Base-by-base conservation (phyloP, 2,329 filamentous ascomycete genomes). In the Sporothrix globosa region DNA sequence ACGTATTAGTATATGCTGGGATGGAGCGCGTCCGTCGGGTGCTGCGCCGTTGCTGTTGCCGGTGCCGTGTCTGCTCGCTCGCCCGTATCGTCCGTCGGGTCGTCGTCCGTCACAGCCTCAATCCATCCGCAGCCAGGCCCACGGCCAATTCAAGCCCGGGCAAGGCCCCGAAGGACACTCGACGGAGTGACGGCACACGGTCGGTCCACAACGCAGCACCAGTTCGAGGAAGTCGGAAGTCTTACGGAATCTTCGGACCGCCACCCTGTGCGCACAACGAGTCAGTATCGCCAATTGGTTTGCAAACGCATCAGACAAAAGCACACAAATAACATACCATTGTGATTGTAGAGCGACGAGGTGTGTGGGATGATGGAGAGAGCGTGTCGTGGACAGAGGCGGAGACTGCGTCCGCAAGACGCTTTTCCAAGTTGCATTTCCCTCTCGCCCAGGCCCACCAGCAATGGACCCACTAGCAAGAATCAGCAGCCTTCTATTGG, bases 171-270 rank as follows among this genome's bases (percentile, higher is more conserved):
- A 44, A 10, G 2, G 41, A 44, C 41, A 10, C 4, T 10, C 39
- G 1, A n/a, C n/a, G n/a, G n/a, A n/a, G n/a, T n/a, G 34, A 24
- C 34, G 39, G 58, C 10, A 6, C 30, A 44, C 3, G 56, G 34
- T 10, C n/a, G 39, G 30, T 17, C 19, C 14, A 17, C 39, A 44
- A 39, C 58, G 14, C 58, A 46, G 58, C 58, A 27, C 21, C 39
- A 10, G 39, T 63, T 63, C 39, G 39, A n/a, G 13, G n/a, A 21
- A 44, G 21, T 27, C 30, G 21, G 46, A 60, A 24, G 52, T 66
- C 83, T 85, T 81, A 87, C 86, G 84, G 84, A 77, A 87, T 80
- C 81, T 82, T 83, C 79, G 88, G 90, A 84, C 93, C 93, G 83
- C 92, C 92, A 84, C 91, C 91, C 90, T 90, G 74, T 4, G 10